Base-by-base conservation (phyloP, 164 flowering plant species). In the Vitis rupestris region DNA sequence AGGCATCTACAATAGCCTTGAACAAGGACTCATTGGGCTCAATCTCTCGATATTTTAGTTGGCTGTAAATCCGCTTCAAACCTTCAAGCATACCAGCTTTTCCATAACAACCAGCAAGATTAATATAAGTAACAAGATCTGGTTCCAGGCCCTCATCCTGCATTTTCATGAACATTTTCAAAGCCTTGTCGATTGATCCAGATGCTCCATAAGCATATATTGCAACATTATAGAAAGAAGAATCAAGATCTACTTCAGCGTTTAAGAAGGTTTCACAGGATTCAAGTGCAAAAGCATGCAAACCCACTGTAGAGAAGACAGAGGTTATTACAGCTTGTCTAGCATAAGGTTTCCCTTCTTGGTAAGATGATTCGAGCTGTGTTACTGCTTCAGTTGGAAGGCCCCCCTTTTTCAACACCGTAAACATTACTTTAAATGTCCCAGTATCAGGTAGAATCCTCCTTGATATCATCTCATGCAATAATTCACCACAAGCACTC, bases 61-160 rank as follows among this genome's bases (percentile, higher is more conserved):
- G 86, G 75, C 84, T 82, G 66, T 86, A 75, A 6, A 94, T 81
- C 50, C 95, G 78, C 74, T 88, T 90, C 75, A 94, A 82, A 54
- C 95, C 98, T 77, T 85, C 97, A 62, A 90, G 64, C 88, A 92
- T 80, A 52, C 94, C 88, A 19, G 97, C 93, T 87, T 82, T 87
- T 55, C 93, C 93, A 78, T 94, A 94, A 73, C 97, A 90, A 52
- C 57, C 68, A 0, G 85, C 90, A 66, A 94, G 85, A 80, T 80
- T 61, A 29, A 89, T 88, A 56, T 75, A 76, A 44, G 98, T 94
- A 52, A 90, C 88, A 59, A 83, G 48, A 69, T 89, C 97, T 8
- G 97, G 89, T 65, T 82, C 79, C 37, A 89, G n/a, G n/a, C 89
- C 90, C 59, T 76, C 69, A 74, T 89, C 93, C 81, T 84, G 91